Conservation (phyloP, 345 rosid species). For the Citrus mangshanensis region DNA sequence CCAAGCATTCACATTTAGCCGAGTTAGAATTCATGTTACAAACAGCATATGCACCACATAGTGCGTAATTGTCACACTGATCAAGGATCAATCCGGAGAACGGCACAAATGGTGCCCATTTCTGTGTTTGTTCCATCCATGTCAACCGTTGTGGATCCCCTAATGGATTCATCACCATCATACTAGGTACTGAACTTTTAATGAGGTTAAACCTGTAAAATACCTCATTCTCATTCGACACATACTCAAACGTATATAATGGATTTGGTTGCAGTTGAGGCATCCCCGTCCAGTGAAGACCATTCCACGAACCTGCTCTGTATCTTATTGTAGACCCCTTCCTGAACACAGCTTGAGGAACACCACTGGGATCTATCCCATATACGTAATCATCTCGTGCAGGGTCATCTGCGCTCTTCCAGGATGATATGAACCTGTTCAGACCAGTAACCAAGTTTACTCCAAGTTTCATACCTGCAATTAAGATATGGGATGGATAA, state of each 20-base stretch:
- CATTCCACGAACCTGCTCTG: constrained; percentile 51
- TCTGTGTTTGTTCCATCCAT: background rate
- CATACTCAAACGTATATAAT: background rate
- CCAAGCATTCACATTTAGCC: constrained; percentile 38
- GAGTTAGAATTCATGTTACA: constrained; percentile 30
- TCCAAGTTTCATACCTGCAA: constrained; percentile 54
- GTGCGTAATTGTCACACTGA: constrained; percentile 17
- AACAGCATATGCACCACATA: constrained; percentile 40
- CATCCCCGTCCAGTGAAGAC: constrained; percentile 25
- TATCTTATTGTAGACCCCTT: constrained; percentile 9
- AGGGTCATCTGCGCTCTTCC: constrained; percentile 49
- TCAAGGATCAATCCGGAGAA: background rate
- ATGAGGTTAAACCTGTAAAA: background rate
- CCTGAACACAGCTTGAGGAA: constrained; percentile 33
- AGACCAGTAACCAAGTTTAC: constrained; percentile 30
- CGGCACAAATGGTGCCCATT: background rate
- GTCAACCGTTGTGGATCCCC: background rate
- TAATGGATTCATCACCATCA: background rate
- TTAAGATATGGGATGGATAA: constrained; percentile 36
- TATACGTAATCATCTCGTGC: constrained; percentile 24
- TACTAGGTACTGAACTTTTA: background rate
- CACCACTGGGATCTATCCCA: constrained; percentile 27
- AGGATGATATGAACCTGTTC: constrained; percentile 33
- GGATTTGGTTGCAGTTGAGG: background rate
- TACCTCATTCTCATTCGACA: background rate